A percentile compares a stretch with the other conserved stretches of the same genome.
These are phyloP conservation scores for Didymella arachidicola DNA, from an alignment of 2,329 filamentous ascomycete genomes.

Conservation along the genomic window DNA sequence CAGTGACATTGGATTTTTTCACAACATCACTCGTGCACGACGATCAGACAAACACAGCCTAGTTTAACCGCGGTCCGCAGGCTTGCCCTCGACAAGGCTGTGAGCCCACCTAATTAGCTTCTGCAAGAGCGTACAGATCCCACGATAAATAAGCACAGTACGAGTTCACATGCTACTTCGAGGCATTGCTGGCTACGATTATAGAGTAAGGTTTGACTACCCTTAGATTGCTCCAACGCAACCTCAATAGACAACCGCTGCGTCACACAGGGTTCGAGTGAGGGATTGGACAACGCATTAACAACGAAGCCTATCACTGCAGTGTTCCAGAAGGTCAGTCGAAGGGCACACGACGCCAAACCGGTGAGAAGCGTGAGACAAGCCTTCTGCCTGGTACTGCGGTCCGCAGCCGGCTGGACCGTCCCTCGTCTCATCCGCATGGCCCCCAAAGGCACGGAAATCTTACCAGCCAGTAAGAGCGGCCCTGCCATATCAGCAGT, in stretches of 20 bases:
- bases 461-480: not conserved
- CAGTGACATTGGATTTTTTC: not conserved
- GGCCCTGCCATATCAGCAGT: not conserved
- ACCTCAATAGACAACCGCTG: not conserved
- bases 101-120: not conserved
- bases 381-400: constrained; percentile 8
- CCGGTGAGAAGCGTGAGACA: constrained; percentile 11
- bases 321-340: constrained; percentile 4
- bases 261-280: not conserved
- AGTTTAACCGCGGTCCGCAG: not conserved
- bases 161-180: not conserved
- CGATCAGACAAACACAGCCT: not conserved
- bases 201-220: not conserved
- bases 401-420: constrained; percentile 12
- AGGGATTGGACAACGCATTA: constrained; percentile 1
- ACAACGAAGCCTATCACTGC: not conserved
- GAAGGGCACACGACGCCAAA: not conserved
- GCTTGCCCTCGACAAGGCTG: not conserved
- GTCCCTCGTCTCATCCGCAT: constrained; percentile 6
- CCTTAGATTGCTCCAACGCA: not conserved
- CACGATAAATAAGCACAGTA: not conserved
- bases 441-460: not conserved
- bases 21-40: not conserved
- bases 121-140: not conserved
- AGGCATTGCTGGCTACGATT: not conserved